phyloP scores from a whole-genome alignment of 805 yeast genomes.

The Komagataella populi region DNA sequence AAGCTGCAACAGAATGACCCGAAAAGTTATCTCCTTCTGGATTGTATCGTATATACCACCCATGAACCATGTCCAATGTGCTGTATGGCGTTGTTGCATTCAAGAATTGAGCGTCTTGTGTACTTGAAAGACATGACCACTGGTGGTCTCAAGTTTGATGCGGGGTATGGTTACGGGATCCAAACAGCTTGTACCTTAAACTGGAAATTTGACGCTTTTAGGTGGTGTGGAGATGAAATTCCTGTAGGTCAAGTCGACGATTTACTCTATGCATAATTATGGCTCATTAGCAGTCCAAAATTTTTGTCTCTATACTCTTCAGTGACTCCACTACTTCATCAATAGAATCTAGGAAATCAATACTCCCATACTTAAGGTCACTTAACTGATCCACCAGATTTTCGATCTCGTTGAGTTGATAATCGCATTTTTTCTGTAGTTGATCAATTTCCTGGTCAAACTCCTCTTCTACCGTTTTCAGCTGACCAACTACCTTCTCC shows the following conservation, averaged over 20 bases:
- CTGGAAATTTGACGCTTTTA: constrained; percentile 80
- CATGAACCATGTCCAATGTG: constrained; percentile 98
- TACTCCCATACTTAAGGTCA: constrained; percentile 15
- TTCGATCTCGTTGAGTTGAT: constrained; percentile 8
- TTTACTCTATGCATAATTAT: constrained; percentile 1
- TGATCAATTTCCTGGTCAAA: constrained; percentile 12
- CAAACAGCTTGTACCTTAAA: constrained; percentile 68
- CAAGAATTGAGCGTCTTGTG: constrained; percentile 59
- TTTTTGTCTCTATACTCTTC: not conserved
- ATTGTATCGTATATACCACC: constrained; percentile 69
- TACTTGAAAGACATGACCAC: constrained; percentile 40
- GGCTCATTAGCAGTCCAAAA: not conserved
- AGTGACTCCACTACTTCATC: constrained; percentile 5
- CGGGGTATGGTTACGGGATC: constrained; percentile 60
- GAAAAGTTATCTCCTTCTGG: constrained; percentile 54
- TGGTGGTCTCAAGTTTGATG: constrained; percentile 38
- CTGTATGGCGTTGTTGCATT: constrained; percentile 88
- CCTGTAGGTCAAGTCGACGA: constrained; percentile 4
- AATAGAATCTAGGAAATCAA: constrained; percentile 9
- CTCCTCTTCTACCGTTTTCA: constrained; percentile 14
- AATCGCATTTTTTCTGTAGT: constrained; percentile 8
- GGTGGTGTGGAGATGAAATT: constrained; percentile 36
- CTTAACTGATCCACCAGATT: constrained; percentile 12
- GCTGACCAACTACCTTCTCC: constrained; percentile 6
- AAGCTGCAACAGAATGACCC: constrained; percentile 8